A percentile compares a stretch with the other conserved stretches of the same genome.
phyloP scores from a whole-genome alignment of 179 eudicot genomes.

The Silene vulgaris region DNA sequence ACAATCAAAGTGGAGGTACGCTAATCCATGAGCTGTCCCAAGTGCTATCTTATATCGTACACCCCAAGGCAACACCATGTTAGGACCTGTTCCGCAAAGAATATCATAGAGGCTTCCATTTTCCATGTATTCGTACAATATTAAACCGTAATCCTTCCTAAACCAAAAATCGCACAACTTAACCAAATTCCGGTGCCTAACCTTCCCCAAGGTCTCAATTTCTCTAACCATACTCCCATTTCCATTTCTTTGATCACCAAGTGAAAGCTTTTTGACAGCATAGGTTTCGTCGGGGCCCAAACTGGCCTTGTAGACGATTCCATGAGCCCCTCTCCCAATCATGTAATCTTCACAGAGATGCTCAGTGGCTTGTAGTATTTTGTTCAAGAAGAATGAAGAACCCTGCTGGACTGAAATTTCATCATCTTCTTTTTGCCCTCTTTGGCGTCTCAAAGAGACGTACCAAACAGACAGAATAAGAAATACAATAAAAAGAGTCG shows the following conservation, averaged over 20 bases:
- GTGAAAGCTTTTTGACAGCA: slow-evolving; percentile 53
- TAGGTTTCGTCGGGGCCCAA: slow-evolving; percentile 39
- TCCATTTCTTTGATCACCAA: slow-evolving; percentile 32
- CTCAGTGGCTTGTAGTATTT: slow-evolving; percentile 51
- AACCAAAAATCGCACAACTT: slow-evolving; percentile 49
- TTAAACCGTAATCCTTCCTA: slow-evolving; percentile 49
- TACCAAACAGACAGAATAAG: neutral
- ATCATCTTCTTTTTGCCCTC: slow-evolving; percentile 18
- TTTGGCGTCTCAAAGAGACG: slow-evolving; percentile 12
- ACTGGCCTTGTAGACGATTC: slow-evolving; percentile 53
- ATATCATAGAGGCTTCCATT: slow-evolving; percentile 64
- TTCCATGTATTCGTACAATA: slow-evolving; percentile 22
- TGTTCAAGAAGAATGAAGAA: slow-evolving; percentile 42
- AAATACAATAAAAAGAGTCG: slow-evolving; percentile 7
- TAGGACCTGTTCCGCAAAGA: slow-evolving; percentile 39
- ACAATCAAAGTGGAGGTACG: slow-evolving; percentile 64
- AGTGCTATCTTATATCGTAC: slow-evolving; percentile 16
- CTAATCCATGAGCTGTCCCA: slow-evolving; percentile 56
- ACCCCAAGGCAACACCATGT: slow-evolving; percentile 42
- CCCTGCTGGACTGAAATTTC: slow-evolving; percentile 43
- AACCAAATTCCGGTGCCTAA: slow-evolving; percentile 55
- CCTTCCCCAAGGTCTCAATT: slow-evolving; percentile 54
- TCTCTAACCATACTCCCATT: slow-evolving; percentile 52
- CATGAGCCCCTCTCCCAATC: slow-evolving; percentile 68
- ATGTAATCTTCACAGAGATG: slow-evolving; percentile 44